Percentiles rank a stretch among this genome's conserved stretches.
phyloP scores from a whole-genome alignment of 2,329 filamentous ascomycete genomes.

The Fusarium newnesense region DNA sequence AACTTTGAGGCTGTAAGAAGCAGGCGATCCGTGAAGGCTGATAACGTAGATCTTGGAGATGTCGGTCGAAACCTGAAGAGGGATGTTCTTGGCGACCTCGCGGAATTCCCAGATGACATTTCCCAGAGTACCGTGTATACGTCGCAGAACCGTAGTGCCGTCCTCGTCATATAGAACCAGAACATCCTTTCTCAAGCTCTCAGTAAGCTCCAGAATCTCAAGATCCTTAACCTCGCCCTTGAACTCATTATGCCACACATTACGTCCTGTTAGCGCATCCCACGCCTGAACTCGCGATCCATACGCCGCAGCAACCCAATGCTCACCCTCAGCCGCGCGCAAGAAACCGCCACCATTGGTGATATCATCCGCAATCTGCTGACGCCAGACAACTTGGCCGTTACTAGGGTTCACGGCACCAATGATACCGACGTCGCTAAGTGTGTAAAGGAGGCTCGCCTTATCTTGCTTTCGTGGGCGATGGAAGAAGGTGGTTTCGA shows the following conservation, averaged over 20 bases:
- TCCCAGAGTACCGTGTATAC: slow-evolving; percentile 79
- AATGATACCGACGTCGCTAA: slow-evolving; percentile 84
- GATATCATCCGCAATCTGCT: slow-evolving; percentile 68
- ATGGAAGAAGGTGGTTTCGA: slow-evolving; percentile 93
- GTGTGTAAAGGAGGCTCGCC: slow-evolving; percentile 89
- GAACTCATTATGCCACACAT: slow-evolving; percentile 77
- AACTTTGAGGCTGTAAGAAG: slow-evolving; percentile 81
- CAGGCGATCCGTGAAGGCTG: slow-evolving; percentile 74
- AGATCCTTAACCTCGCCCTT: slow-evolving; percentile 71
- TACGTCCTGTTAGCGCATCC: slow-evolving; percentile 83
- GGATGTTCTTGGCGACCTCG: slow-evolving; percentile 74
- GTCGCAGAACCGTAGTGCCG: slow-evolving; percentile 69
- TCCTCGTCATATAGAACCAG: slow-evolving; percentile 74
- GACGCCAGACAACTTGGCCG: slow-evolving; percentile 87
- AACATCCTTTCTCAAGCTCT: slow-evolving; percentile 73
- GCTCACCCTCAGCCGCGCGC: slow-evolving; percentile 80
- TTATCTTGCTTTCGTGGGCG: slow-evolving; percentile 82
- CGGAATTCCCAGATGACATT: slow-evolving; percentile 81
- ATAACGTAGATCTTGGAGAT: slow-evolving; percentile 79
- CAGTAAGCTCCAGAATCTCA: slow-evolving; percentile 79
- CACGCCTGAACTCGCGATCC: slow-evolving; percentile 79
- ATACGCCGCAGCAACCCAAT: slow-evolving; percentile 78
- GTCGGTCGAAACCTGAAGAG: slow-evolving; percentile 80
- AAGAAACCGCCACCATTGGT: slow-evolving; percentile 64
- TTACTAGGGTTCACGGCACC: slow-evolving; percentile 91